Percentiles rank a stretch among this genome's conserved stretches.
These are phyloP conservation scores for Flaveria robusta DNA, from an alignment of 129 eudicot species.

Conservation along the genomic window DNA sequence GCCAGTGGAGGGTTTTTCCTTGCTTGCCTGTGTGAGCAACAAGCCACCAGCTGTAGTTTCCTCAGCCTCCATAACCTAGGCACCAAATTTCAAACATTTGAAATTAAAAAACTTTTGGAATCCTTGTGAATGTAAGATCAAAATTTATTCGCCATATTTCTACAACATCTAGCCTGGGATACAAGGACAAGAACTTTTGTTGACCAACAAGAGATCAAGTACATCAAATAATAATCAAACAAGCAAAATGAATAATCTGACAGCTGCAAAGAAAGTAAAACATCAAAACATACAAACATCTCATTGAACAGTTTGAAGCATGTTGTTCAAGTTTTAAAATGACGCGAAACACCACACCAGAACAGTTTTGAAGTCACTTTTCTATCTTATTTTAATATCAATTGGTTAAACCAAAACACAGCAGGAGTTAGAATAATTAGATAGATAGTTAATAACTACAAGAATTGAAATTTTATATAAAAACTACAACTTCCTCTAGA, in stretches of 20 bases:
- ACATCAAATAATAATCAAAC: not conserved
- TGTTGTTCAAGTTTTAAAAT: no score
- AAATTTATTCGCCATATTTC: not conserved
- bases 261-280: not conserved
- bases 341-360: not conserved
- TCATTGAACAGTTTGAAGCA: no score
- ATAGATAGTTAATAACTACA: not conserved
- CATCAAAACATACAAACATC: no score
- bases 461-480: not conserved
- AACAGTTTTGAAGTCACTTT: not conserved
- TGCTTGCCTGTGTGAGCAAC: conserved; percentile 60
- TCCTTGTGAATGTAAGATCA: not conserved
- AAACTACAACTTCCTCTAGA: not conserved
- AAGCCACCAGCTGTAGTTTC: conserved; percentile 80
- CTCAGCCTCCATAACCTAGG: conserved; percentile 74
- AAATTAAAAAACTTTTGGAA: not conserved
- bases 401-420: not conserved
- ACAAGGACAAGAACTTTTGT: not conserved
- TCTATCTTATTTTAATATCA: not conserved
- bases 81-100: conserved; percentile 2
- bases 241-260: not conserved
- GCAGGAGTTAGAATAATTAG: not conserved
- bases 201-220: conserved; percentile 3
- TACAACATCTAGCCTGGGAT: not conserved
- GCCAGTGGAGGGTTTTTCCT: conserved; percentile 86